These are phyloP conservation scores for Diplodia corticola DNA, from an alignment of 2,329 filamentous ascomycete genomes.

Conservation along the genomic window DNA sequence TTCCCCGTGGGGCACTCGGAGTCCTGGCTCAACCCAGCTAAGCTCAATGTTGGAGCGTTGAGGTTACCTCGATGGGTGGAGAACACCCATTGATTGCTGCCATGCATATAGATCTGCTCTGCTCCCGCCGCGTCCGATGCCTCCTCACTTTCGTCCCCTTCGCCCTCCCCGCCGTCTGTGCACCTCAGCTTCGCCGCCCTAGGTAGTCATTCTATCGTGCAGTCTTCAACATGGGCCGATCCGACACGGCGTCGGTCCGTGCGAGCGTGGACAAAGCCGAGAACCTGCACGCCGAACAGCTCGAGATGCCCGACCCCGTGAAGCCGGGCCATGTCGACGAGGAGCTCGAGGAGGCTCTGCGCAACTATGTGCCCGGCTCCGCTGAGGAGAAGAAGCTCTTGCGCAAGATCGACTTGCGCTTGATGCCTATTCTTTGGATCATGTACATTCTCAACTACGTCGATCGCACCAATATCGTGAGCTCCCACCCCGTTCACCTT, in stretches of 20 bases:
- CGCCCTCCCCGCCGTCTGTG: not conserved
- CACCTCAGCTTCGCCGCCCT: not conserved
- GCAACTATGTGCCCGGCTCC: slow-evolving; percentile 20
- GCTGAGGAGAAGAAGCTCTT: slow-evolving; percentile 58
- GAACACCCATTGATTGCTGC: not conserved
- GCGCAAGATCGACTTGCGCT: slow-evolving; percentile 68
- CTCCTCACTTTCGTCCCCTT: not conserved
- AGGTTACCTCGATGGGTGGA: not conserved
- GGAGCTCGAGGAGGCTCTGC: slow-evolving; percentile 22
- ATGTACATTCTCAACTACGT: slow-evolving; percentile 79
- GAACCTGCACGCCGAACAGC: slow-evolving; percentile 10
- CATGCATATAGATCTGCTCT: not conserved
- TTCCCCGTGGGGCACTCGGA: slow-evolving; percentile 21
- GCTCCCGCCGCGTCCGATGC: not conserved
- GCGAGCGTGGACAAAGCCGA: slow-evolving; percentile 11
- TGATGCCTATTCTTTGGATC: slow-evolving; percentile 69
- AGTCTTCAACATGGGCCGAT: not conserved
- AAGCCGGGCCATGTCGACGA: slow-evolving; percentile 5
- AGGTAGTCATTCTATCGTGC: not conserved
- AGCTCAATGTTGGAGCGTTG: slow-evolving; percentile 9
- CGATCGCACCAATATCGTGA: slow-evolving; percentile 65
- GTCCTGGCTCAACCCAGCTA: slow-evolving; percentile 3
- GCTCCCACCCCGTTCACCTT: not conserved
- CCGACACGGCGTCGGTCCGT: not conserved
- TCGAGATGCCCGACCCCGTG: slow-evolving; percentile 14